Conservation (phyloP, 176 grass and related monocot genomes). For the Hordeum marinum region DNA sequence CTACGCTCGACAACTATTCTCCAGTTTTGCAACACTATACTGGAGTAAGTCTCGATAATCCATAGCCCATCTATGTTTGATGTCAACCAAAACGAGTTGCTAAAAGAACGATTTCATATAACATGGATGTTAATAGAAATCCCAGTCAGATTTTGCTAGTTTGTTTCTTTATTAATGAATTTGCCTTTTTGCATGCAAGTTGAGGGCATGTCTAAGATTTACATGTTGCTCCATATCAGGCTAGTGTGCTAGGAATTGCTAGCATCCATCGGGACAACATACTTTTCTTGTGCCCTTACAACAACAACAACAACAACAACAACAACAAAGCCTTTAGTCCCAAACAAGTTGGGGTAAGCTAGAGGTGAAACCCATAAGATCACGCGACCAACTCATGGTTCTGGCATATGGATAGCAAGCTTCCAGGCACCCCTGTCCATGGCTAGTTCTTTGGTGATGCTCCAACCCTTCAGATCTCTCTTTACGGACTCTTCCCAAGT, state of each 20-base stretch:
- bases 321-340: too few relatives aligned
- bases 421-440: too few relatives aligned
- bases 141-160: neutral
- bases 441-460: too few relatives aligned
- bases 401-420: too few relatives aligned
- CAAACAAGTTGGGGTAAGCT: too few relatives aligned
- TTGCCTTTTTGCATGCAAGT: neutral
- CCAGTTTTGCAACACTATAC: conserved; percentile 68
- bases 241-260: conserved; percentile 3
- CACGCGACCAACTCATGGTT: too few relatives aligned
- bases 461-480: too few relatives aligned
- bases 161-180: conserved; percentile 5
- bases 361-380: too few relatives aligned
- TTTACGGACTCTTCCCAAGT: too few relatives aligned
- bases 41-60: conserved; percentile 36
- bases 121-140: neutral
- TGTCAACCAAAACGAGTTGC: neutral
- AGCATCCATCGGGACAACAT: neutral
- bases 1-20: conserved; percentile 63
- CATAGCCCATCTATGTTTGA: neutral
- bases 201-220: neutral
- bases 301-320: too few relatives aligned
- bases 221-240: neutral
- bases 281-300: too few relatives aligned
- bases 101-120: neutral